phyloP scores from a whole-genome alignment of 371 early-diverging fungal species.

The Umbelopsis sp. region DNA sequence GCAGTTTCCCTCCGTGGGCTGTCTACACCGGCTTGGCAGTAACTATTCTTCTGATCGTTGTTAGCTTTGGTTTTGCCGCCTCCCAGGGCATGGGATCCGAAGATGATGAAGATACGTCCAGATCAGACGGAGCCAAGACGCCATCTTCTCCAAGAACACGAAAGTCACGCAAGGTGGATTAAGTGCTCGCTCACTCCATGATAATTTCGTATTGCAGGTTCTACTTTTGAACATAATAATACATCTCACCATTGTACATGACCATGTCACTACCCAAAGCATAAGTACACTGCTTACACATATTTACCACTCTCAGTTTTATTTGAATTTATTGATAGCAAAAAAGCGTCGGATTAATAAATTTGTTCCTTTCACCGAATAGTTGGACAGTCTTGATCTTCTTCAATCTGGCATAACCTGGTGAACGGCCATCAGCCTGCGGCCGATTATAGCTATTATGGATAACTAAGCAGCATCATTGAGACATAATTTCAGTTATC shows the following conservation, averaged over 20 bases:
- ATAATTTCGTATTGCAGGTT: neutral
- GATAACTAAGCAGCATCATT: too few species aligned
- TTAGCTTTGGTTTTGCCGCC: slow-evolving; percentile 18
- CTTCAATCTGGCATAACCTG: too few species aligned
- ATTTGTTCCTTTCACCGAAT: too few species aligned
- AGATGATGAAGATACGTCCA: neutral
- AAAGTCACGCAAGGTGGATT: slow-evolving; percentile 9
- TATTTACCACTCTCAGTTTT: neutral
- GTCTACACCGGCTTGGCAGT: slow-evolving; percentile 31
- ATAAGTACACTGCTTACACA: neutral
- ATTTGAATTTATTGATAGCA: neutral
- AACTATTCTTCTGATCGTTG: slow-evolving; percentile 24
- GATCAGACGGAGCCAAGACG: neutral
- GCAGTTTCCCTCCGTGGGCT: slow-evolving; percentile 36
- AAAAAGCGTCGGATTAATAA: too few species aligned
- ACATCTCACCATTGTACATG: slow-evolving; percentile 4
- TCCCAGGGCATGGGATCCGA: neutral
- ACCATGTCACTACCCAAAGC: neutral
- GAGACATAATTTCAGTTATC: too few species aligned
- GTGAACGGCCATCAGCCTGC: too few species aligned
- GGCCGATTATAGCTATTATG: too few species aligned
- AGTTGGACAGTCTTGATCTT: too few species aligned
- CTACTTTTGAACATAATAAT: neutral
- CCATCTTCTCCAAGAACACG: slow-evolving; percentile 4
- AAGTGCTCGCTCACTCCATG: neutral